phyloP scores from a whole-genome alignment of 352 stramenopile genomes.

The Globisporangium megalacanthum region DNA sequence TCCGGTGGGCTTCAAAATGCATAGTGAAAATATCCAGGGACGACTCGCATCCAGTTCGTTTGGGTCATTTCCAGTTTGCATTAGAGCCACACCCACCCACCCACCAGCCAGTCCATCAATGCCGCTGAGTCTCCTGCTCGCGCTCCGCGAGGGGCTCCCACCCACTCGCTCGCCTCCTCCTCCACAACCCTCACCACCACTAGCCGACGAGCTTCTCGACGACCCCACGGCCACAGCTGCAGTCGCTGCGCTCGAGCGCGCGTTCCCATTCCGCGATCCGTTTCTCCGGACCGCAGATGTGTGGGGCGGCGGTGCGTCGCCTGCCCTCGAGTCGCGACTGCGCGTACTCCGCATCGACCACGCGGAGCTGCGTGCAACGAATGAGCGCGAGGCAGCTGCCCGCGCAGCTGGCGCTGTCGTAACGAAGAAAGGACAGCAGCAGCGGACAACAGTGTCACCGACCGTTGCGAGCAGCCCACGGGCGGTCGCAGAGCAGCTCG shows the following conservation, averaged over 20 bases:
- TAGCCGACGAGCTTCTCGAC: background rate
- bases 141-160: slow-evolving; percentile 22
- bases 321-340: slow-evolving; percentile 27
- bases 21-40: too few relatives aligned
- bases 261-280: slow-evolving; percentile 27
- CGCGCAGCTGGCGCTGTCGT: slow-evolving; percentile 43
- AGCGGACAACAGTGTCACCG: slow-evolving; percentile 15
- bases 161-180: background rate
- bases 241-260: slow-evolving; percentile 6
- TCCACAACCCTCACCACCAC: slow-evolving; percentile 7
- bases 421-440: slow-evolving; percentile 26
- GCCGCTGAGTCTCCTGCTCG: slow-evolving; percentile 19
- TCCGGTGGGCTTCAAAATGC: background rate
- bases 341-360: slow-evolving; percentile 59
- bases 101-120: background rate
- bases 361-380: slow-evolving; percentile 35
- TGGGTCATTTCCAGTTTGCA: background rate
- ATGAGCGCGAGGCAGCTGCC: slow-evolving; percentile 45
- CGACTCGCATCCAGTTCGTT: too few relatives aligned
- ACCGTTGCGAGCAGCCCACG: slow-evolving; percentile 5
- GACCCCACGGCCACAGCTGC: background rate
- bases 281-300: slow-evolving; percentile 22
- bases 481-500: slow-evolving; percentile 28
- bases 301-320: slow-evolving; percentile 24
- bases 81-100: background rate